These are phyloP conservation scores for Arthrobotrys conoides DNA, from an alignment of 2,329 filamentous ascomycete genomes.

Conservation along the genomic window DNA sequence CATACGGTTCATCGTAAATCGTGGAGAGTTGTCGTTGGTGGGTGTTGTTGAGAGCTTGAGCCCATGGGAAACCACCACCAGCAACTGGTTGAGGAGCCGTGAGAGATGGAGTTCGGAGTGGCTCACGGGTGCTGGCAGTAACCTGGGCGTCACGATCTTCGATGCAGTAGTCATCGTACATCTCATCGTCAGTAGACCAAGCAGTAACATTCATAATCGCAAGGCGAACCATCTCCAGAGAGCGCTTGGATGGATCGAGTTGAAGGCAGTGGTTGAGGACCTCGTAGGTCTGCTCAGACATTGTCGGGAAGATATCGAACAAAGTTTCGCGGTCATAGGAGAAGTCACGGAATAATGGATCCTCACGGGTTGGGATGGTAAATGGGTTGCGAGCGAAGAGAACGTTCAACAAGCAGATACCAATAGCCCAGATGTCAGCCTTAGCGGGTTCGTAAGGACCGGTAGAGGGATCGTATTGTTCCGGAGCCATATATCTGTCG, in stretches of 20 bases:
- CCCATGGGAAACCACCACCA: conserved; percentile 90
- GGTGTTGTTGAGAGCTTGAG: conserved; percentile 85
- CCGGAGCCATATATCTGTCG: conserved; percentile 98
- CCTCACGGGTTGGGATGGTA: conserved; percentile 87
- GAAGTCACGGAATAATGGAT: conserved; percentile 93
- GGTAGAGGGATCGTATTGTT: conserved; percentile 88
- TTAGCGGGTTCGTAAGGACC: conserved; percentile 92
- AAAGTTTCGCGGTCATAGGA: conserved; percentile 92
- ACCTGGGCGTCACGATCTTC: conserved; percentile 82
- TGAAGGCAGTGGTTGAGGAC: conserved; percentile 92
- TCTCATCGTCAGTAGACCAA: conserved; percentile 94
- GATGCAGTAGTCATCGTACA: conserved; percentile 91
- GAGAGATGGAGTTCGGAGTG: conserved; percentile 93
- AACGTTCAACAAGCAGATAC: conserved; percentile 95
- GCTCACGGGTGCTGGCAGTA: conserved; percentile 89
- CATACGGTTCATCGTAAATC: conserved; percentile 76
- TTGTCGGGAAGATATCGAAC: conserved; percentile 97
- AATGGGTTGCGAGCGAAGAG: conserved; percentile 98
- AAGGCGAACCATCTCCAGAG: conserved; percentile 81
- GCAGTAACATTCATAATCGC: conserved; percentile 84
- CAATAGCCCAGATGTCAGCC: conserved; percentile 97
- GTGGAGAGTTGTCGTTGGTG: conserved; percentile 86
- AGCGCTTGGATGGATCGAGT: conserved; percentile 89
- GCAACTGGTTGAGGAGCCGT: conserved; percentile 85
- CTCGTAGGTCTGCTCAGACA: conserved; percentile 98